These are phyloP conservation scores for Haplosporangium gracile DNA, from an alignment of 192 early-diverging fungal species.

Conservation along the genomic window DNA sequence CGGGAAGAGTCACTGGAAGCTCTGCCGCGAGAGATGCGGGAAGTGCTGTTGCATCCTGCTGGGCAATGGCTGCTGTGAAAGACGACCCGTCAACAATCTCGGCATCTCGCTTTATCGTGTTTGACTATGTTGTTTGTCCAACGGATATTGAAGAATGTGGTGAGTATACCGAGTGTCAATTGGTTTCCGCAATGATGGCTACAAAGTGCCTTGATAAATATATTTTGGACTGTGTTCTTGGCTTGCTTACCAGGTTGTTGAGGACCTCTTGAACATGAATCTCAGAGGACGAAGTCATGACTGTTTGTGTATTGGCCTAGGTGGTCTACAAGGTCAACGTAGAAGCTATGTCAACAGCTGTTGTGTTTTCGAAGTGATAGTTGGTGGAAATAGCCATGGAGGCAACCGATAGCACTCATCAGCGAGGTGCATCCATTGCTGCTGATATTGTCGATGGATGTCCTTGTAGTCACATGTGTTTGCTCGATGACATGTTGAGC, in stretches of 20 bases:
- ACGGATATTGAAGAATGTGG: background rate
- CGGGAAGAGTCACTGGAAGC: slow-evolving; percentile 1
- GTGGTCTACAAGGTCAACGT: background rate
- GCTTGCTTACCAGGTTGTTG: slow-evolving; percentile 21
- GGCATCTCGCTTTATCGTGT: slow-evolving; percentile 29
- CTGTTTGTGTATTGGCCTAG: background rate
- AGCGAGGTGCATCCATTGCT: background rate
- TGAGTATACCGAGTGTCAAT: background rate
- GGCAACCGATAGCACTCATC: background rate
- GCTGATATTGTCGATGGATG: background rate
- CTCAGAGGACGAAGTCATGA: slow-evolving; percentile 10
- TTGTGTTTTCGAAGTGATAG: background rate
- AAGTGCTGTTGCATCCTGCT: slow-evolving; percentile 8
- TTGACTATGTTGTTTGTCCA: slow-evolving; percentile 19
- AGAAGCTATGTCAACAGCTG: background rate
- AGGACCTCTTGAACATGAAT: slow-evolving; percentile 29
- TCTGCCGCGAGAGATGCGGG: background rate
- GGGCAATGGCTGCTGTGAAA: slow-evolving; percentile 43
- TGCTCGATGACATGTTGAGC: background rate
- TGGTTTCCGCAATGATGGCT: background rate
- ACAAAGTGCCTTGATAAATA: no score
- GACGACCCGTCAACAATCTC: slow-evolving; percentile 18
- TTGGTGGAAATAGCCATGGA: background rate
- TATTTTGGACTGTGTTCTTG: background rate
- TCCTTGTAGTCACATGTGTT: background rate